Conservation (phyloP, 2,329 filamentous ascomycete species). For the Hypocrella siamensis region DNA sequence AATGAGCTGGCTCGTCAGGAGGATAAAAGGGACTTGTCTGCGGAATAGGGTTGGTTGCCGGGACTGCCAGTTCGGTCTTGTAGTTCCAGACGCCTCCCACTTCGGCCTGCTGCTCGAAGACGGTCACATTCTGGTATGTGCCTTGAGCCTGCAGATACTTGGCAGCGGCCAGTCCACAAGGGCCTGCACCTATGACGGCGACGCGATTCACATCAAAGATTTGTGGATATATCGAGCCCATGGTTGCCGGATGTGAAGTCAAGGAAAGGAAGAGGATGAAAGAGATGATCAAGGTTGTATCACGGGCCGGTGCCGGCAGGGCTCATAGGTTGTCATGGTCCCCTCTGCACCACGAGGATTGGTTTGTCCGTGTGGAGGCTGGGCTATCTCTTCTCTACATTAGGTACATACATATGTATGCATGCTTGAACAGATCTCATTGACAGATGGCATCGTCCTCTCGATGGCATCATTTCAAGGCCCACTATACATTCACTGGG, state of each 20-base stretch:
- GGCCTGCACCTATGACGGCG: slow-evolving; percentile 72
- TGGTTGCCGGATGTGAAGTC: slow-evolving; percentile 5
- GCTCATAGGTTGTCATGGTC: no score
- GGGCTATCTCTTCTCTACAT: background rate
- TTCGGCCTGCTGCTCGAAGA: slow-evolving; percentile 68
- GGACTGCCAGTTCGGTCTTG: slow-evolving; percentile 33
- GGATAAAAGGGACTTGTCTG: slow-evolving; percentile 50
- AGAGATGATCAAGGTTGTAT: background rate
- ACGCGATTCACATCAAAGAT: slow-evolving; percentile 41
- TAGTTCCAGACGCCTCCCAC: slow-evolving; percentile 85
- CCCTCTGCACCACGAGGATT: no score
- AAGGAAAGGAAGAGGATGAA: background rate
- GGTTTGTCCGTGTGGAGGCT: no score
- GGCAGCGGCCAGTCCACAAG: slow-evolving; percentile 61
- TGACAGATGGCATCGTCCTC: no score
- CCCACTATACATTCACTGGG: no score
- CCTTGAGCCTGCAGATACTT: slow-evolving; percentile 64
- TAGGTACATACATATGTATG: background rate
- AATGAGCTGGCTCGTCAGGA: slow-evolving; percentile 46
- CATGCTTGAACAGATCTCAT: no score
- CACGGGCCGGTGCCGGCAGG: no score
- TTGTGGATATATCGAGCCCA: slow-evolving; percentile 13
- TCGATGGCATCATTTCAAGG: background rate
- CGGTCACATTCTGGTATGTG: slow-evolving; percentile 49
- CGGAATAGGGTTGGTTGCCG: slow-evolving; percentile 39